phyloP scores from a whole-genome alignment of 371 early-diverging fungal genomes.

The Nematocida sp. region DNA sequence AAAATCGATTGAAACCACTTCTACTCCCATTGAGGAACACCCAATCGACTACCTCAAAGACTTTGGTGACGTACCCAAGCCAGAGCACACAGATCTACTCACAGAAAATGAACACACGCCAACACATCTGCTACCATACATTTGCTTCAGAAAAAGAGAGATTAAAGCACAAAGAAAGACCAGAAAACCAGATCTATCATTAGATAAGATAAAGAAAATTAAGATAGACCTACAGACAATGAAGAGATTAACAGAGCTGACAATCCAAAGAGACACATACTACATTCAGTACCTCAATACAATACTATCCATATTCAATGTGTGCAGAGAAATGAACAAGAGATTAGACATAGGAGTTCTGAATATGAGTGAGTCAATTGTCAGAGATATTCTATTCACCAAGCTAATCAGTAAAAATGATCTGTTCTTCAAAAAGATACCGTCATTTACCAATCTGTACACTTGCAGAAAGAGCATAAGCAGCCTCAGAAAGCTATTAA shows the following conservation, averaged over 20 bases:
- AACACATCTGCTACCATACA: constrained; percentile 11
- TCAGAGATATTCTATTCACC: constrained; percentile 48
- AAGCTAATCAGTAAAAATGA: constrained; percentile 49
- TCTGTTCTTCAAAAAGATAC: constrained; percentile 47
- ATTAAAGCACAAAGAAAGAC: constrained; percentile 38
- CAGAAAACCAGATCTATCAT: constrained; percentile 34
- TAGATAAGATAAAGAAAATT: constrained; percentile 51
- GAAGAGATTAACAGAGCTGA: constrained; percentile 40
- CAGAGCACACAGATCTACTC: not conserved
- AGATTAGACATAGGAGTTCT: constrained; percentile 47
- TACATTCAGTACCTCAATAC: constrained; percentile 31
- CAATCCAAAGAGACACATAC: constrained; percentile 37
- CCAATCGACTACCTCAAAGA: constrained; percentile 13
- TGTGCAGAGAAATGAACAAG: constrained; percentile 51
- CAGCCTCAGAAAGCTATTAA: constrained; percentile 48
- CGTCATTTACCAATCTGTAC: constrained; percentile 47
- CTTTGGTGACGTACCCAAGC: constrained; percentile 12
- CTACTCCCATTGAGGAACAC: not conserved
- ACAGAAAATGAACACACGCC: constrained; percentile 12
- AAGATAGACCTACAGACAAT: constrained; percentile 51
- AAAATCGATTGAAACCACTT: not conserved
- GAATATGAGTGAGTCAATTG: constrained; percentile 45
- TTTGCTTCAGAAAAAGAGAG: constrained; percentile 48
- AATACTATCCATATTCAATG: constrained; percentile 42
- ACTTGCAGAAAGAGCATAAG: constrained; percentile 50